Evolutionary conservation across 2,329 filamentous ascomycete species (phyloP).

Genomic region (Penicillium hordei): DNA sequence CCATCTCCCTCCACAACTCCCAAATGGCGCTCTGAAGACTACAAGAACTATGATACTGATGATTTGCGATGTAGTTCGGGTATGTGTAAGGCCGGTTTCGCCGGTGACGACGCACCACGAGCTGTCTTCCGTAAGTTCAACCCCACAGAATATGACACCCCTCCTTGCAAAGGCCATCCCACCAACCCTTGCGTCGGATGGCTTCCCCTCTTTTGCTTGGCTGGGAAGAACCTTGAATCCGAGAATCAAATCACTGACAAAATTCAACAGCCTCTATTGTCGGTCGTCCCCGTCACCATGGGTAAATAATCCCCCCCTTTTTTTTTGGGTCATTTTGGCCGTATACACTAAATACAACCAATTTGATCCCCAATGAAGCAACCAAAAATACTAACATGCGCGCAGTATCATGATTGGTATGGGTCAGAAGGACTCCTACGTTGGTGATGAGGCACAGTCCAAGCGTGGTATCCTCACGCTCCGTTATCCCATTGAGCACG

Average conservation of each 20-base stretch:
- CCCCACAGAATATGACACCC: constrained; percentile 24
- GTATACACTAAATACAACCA: not conserved
- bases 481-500: constrained; percentile 99
- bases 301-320: constrained; percentile 66
- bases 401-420: constrained; percentile 99
- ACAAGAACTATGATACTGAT: constrained; percentile 25
- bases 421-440: constrained; percentile 99
- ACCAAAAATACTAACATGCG: constrained; percentile 35
- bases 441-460: constrained; percentile 99
- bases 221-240: not conserved
- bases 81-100: constrained; percentile 99
- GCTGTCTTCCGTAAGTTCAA: constrained; percentile 97
- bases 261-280: constrained; percentile 83
- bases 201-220: constrained; percentile 12
- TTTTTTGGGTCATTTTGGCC: constrained; percentile 4
- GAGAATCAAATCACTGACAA: constrained; percentile 2
- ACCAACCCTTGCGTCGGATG: constrained; percentile 31
- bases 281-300: constrained; percentile 99
- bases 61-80: constrained; percentile 71
- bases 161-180: constrained; percentile 20
- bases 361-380: not conserved
- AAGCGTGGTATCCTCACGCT: constrained; percentile 99
- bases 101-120: constrained; percentile 99
- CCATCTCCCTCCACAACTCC: constrained; percentile 4
- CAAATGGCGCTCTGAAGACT: not conserved